A percentile compares a stretch with the other conserved stretches of the same genome.
Evolutionary conservation across 352 stramenopile genomes (phyloP).

Genomic region (Phytophthora fragariae): DNA sequence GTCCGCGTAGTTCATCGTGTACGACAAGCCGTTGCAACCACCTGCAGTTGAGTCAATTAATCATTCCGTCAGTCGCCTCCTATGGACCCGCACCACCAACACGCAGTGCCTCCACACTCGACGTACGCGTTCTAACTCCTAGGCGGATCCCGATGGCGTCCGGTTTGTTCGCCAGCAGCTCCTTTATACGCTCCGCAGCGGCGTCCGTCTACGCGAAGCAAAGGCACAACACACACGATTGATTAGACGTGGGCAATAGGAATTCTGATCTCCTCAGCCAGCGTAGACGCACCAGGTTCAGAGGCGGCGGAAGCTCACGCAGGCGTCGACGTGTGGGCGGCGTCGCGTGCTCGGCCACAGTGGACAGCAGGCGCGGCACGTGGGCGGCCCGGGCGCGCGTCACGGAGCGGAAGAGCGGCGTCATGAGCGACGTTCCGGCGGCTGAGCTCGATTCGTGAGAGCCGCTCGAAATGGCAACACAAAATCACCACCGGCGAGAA

Average conservation of each 20-base stretch:
- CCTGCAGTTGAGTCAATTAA: conserved; percentile 47
- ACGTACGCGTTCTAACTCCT: conserved; percentile 93
- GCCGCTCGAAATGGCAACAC: conserved; percentile 25
- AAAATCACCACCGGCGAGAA: conserved; percentile 19
- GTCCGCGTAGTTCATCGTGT: conserved; percentile 99
- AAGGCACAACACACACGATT: background rate
- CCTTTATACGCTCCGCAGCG: conserved; percentile 87
- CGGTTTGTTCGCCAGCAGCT: conserved; percentile 85
- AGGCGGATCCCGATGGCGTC: conserved; percentile 96
- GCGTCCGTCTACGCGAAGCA: conserved; percentile 78
- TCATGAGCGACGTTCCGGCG: conserved; percentile 35
- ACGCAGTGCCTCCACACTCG: background rate
- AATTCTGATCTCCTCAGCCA: conserved; percentile 12
- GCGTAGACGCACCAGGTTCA: conserved; percentile 70
- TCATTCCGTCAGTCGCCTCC: conserved; percentile 1
- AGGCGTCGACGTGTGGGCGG: conserved; percentile 59
- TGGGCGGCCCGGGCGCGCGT: conserved; percentile 20
- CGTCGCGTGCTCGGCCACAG: conserved; percentile 47
- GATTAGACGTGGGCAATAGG: background rate
- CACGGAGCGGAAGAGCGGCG: conserved; percentile 42
- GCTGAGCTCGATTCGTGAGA: conserved; percentile 12
- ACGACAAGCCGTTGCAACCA: conserved; percentile 98
- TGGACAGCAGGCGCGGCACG: conserved; percentile 41
- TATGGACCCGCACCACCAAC: conserved; percentile 10
- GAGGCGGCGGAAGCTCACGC: conserved; percentile 73